Percentiles rank a stretch among this genome's conserved stretches.
These are phyloP conservation scores for Nissolia schottii DNA, from an alignment of 306 rosid genomes.

Conservation along the genomic window DNA sequence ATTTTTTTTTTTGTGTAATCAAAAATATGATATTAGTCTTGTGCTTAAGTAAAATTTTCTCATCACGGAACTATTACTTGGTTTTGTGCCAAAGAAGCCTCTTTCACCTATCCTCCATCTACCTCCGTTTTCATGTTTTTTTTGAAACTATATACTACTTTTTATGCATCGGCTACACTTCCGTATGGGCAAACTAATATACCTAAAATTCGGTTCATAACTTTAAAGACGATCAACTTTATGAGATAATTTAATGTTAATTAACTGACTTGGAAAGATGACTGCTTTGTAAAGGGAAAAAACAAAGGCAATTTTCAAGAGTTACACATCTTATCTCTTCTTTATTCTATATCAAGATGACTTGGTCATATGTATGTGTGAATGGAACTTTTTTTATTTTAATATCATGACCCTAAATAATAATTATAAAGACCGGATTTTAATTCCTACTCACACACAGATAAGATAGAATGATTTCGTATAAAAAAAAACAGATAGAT, in stretches of 20 bases:
- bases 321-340: slow-evolving; percentile 18
- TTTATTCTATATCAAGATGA: background rate
- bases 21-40: no score
- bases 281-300: background rate
- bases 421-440: background rate
- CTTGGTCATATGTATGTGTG: slow-evolving; percentile 11
- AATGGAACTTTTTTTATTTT: slow-evolving; percentile 7
- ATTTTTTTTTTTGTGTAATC: no score
- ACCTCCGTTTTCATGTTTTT: background rate
- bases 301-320: background rate
- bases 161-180: background rate
- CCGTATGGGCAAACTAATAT: slow-evolving; percentile 10
- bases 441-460: background rate
- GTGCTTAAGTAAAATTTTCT: no score
- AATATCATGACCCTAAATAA: background rate
- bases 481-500: background rate
- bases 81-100: background rate
- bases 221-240: slow-evolving; percentile 26
- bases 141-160: background rate
- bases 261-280: background rate
- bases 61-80: background rate
- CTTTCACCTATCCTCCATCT: background rate
- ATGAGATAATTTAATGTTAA: slow-evolving; percentile 14
- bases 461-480: slow-evolving; percentile 12
- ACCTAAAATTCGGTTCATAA: slow-evolving; percentile 7